These are phyloP conservation scores for Vanderwaltozyma polyspora DNA, from an alignment of 805 yeast species.

Conservation along the genomic window DNA sequence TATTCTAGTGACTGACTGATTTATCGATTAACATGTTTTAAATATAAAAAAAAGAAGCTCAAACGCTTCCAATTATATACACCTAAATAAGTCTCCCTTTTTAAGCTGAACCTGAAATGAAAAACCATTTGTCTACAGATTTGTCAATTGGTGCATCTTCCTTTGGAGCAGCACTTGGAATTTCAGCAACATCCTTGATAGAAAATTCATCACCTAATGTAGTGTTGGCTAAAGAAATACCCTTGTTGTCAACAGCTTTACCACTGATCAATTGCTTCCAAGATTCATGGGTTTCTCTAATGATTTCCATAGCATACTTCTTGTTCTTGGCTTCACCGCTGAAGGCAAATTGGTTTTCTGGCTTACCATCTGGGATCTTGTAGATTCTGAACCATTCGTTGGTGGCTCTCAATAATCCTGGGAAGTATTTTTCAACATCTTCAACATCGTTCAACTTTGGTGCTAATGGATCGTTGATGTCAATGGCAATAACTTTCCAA, in stretches of 20 bases:
- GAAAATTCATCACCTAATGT: conserved; percentile 49
- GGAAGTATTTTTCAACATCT: conserved; percentile 82
- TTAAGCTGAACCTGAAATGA: conserved; percentile 70
- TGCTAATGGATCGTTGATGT: conserved; percentile 81
- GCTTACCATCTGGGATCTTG: conserved; percentile 97
- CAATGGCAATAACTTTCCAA: conserved; percentile 88
- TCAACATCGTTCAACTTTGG: conserved; percentile 77
- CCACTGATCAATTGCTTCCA: conserved; percentile 72
- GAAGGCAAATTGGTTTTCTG: conserved; percentile 94
- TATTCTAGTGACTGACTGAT: too few relatives aligned
- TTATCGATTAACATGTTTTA: too few relatives aligned
- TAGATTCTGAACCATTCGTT: conserved; percentile 98
- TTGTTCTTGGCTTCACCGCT: conserved; percentile 84
- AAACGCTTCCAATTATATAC: too few relatives aligned
- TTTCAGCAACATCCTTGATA: conserved; percentile 34
- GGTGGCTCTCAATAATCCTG: conserved; percentile 87
- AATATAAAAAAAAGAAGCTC: too few relatives aligned
- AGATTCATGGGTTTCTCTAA: conserved; percentile 72
- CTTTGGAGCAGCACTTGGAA: conserved; percentile 62
- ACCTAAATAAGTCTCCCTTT: too few relatives aligned
- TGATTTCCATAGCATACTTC: conserved; percentile 74
- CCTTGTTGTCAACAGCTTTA: conserved; percentile 46
- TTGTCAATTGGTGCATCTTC: conserved; percentile 93
- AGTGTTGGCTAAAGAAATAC: conserved; percentile 65
- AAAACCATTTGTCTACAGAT: conserved; percentile 97